Conservation (phyloP, 306 rosid genomes). For the Cucumis melo region DNA sequence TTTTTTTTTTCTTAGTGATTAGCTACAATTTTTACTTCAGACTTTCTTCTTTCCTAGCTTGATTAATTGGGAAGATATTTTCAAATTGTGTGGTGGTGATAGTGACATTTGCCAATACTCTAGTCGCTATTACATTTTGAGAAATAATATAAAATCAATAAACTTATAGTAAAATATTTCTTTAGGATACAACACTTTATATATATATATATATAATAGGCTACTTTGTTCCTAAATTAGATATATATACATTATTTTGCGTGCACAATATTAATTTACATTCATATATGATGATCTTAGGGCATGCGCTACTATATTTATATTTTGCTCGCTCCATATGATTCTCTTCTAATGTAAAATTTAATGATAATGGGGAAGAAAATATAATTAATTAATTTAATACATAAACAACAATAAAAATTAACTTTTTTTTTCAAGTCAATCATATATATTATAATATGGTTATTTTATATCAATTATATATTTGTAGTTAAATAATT, state of each 20-base stretch:
- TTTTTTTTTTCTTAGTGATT: background rate
- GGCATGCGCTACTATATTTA: too few species aligned
- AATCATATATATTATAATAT: background rate
- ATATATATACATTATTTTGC: background rate
- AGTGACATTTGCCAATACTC: background rate
- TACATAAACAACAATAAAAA: background rate
- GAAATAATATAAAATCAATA: too few species aligned
- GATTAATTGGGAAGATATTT: background rate
- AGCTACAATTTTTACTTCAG: background rate
- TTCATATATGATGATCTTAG: too few species aligned
- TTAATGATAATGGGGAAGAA: too few species aligned
- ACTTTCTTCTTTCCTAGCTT: background rate
- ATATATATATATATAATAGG: too few species aligned
- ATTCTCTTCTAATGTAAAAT: too few species aligned
- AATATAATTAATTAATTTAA: background rate
- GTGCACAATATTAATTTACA: background rate
- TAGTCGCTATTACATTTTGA: too few species aligned
- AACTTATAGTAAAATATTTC: too few species aligned
- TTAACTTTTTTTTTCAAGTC: background rate
- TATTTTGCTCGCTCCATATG: too few species aligned
- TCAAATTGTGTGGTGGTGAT: background rate
- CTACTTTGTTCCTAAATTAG: too few species aligned
- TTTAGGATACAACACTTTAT: too few species aligned
- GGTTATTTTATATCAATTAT: background rate
- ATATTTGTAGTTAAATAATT: background rate